These are phyloP conservation scores for Spinacia oleracea DNA, from an alignment of 179 eudicot species.

Conservation along the genomic window DNA sequence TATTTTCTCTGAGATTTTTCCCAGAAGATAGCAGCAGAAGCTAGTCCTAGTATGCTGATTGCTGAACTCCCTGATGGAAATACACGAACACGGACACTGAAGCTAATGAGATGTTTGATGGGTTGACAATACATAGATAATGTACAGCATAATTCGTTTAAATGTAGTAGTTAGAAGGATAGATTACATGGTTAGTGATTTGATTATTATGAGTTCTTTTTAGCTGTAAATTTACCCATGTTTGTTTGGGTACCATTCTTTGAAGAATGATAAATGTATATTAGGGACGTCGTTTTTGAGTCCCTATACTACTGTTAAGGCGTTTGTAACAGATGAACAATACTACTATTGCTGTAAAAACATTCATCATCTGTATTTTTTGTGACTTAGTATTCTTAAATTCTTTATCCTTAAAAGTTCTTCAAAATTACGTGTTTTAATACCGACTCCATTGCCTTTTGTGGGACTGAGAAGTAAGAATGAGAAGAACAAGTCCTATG, in stretches of 20 bases:
- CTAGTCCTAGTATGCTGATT: not conserved
- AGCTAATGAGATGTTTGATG: not conserved
- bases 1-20: not conserved
- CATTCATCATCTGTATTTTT: not conserved
- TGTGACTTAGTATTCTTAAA: not conserved
- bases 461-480: not conserved
- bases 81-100: not conserved
- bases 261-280: conserved; percentile 15
- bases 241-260: conserved; percentile 22
- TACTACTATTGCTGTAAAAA: conserved; percentile 2
- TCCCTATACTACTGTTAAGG: not conserved
- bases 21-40: not conserved
- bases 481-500: not conserved
- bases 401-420: not conserved
- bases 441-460: not conserved
- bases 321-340: not conserved
- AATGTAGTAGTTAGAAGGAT: conserved; percentile 25
- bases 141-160: conserved; percentile 30
- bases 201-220: conserved; percentile 3
- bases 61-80: not conserved
- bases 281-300: conserved; percentile 12
- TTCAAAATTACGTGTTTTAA: not conserved
- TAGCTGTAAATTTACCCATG: conserved; percentile 23
- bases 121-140: conserved; percentile 1
- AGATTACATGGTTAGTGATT: conserved; percentile 8